phyloP scores from a whole-genome alignment of 78 protist genomes.

The Dictyostelium capitatum region DNA sequence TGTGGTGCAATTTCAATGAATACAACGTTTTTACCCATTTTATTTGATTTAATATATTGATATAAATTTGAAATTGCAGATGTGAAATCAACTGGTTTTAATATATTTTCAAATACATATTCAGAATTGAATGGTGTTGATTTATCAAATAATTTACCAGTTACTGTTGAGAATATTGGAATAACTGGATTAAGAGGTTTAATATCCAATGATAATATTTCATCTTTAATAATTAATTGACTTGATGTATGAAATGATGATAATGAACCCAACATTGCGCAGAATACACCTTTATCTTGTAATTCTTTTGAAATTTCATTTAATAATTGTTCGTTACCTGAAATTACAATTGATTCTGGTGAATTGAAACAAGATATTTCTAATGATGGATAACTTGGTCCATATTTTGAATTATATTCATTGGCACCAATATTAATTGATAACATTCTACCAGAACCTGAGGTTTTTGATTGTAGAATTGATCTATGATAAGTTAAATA shows the following conservation, averaged over 20 bases:
- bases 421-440: neutral
- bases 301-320: neutral
- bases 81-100: constrained; percentile 1
- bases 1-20: constrained; percentile 29
- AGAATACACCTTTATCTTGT: neutral
- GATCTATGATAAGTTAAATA: constrained; percentile 33
- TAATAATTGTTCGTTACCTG: constrained; percentile 32
- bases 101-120: constrained; percentile 1
- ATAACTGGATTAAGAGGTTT: neutral
- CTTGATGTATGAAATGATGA: constrained; percentile 54
- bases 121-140: neutral
- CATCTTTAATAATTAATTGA: constrained; percentile 13
- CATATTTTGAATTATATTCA: neutral
- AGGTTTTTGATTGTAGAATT: constrained; percentile 7
- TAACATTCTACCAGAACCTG: constrained; percentile 71
- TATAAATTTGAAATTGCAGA: neutral
- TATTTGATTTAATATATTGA: neutral
- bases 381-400: neutral
- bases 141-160: neutral
- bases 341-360: constrained; percentile 16
- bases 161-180: neutral
- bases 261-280: constrained; percentile 17
- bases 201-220: neutral
- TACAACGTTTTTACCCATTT: neutral
- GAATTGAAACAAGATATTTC: constrained; percentile 65